Evolutionary conservation across 2,329 filamentous ascomycete species (phyloP), one percentile per base, ranked within the genome.

Genomic region (Lachnellula arida): DNA sequence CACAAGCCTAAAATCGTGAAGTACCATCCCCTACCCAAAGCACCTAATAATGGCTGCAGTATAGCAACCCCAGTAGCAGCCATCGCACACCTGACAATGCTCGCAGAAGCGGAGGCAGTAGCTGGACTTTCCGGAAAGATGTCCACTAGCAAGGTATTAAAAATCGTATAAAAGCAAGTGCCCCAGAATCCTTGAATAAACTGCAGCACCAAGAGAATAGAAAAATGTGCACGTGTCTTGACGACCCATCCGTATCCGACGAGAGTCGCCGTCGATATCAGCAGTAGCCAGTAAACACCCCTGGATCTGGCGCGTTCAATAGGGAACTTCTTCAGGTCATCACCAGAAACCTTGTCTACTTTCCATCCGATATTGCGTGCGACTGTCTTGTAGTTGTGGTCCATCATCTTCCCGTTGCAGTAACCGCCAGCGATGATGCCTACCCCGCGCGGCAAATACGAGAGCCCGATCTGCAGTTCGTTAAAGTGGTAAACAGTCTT

Each of bases 151-250:
- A 87, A 72, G 0, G 81, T 60, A 42, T 56, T 81, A 63, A 78
- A 81, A 43, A 85, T 74, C 43, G 84, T 76, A 54, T 78, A 78
- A 65, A 86, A 86, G 0, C 79, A 78, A 81, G 2, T 82, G 82
- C 44, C 82, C 72, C 75, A 75, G 57, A 81, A 68, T 15, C 81
- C 81, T 40, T 83, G 74, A 44, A 82, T 64, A 60, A 83, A 82
- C 1, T 78, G 68, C 34, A 84, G 63, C 17, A 81, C 74, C 7
- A 84, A 67, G 4, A 80, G 79, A 3, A 75, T 76, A 2, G 78
- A 78, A 1, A 84, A 14, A 28, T 57, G 53, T n/a, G 54, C 1
- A 39, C 52, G 37, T 8, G 53, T 46, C 14, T 67, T 58, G 5
- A 60, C 55, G 11, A 56, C 51, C 68, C 68, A 71, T 4, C 66